phyloP scores from a whole-genome alignment of 2,329 filamentous ascomycete genomes.

The Verticillium isaacii region DNA sequence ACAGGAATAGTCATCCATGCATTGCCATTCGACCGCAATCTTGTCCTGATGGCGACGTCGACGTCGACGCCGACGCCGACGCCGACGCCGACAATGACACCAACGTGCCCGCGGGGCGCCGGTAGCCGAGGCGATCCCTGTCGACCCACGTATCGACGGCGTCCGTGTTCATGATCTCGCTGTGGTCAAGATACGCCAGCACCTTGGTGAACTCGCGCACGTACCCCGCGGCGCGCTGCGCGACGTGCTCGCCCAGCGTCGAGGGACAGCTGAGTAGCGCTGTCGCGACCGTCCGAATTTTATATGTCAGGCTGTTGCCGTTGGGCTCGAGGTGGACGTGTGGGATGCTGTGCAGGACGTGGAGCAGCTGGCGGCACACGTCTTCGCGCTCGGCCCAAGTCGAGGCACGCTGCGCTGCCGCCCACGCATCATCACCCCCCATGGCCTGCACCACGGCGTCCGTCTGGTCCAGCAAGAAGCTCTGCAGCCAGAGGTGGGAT shows the following conservation, averaged over 20 bases:
- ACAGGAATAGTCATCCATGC: too few relatives aligned
- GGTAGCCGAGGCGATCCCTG: constrained; percentile 7
- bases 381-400: constrained; percentile 29
- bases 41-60: too few relatives aligned
- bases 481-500: constrained; percentile 32
- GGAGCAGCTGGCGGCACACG: constrained; percentile 29
- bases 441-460: constrained; percentile 16
- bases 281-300: constrained; percentile 28
- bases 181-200: constrained; percentile 21
- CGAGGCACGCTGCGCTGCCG: constrained; percentile 3
- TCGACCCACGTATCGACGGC: constrained; percentile 25
- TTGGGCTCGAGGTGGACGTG: constrained; percentile 26
- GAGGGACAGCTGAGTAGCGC: constrained; percentile 27
- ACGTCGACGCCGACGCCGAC: too few relatives aligned
- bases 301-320: constrained; percentile 26
- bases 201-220: constrained; percentile 23
- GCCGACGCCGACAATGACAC: too few relatives aligned
- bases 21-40: too few relatives aligned
- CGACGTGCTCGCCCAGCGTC: constrained; percentile 16
- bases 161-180: constrained; percentile 24
- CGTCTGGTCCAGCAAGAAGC: constrained; percentile 25
- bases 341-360: constrained; percentile 26
- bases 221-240: constrained; percentile 20
- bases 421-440: not conserved
- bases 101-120: not conserved